These are phyloP conservation scores for Candida adriatica DNA, from an alignment of 805 yeast genomes.

Conservation along the genomic window DNA sequence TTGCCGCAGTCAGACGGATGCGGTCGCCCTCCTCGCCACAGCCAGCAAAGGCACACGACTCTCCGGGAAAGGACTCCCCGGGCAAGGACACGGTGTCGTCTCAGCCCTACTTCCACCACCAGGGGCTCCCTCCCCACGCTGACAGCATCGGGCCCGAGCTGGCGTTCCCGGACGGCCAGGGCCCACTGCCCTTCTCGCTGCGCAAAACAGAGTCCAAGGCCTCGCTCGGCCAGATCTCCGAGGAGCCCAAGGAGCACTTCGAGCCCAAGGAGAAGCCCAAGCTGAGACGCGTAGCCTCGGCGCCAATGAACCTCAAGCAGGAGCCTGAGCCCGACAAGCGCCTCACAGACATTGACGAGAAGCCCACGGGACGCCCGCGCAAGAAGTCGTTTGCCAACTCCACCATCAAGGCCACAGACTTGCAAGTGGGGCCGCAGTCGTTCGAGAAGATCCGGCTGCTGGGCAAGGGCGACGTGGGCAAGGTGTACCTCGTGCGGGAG, in stretches of 20 bases:
- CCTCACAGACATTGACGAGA: conserved; percentile 14
- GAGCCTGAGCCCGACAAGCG: conserved; percentile 19
- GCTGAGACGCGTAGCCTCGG: conserved; percentile 76
- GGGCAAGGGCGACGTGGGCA: conserved; percentile 98
- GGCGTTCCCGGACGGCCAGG: conserved; percentile 14
- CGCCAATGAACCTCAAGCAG: conserved; percentile 55
- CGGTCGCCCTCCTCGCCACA: conserved; percentile 29
- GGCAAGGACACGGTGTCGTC: conserved; percentile 18
- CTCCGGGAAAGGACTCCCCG: neutral
- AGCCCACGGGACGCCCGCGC: conserved; percentile 28
- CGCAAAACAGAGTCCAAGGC: conserved; percentile 17
- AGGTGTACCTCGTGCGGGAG: conserved; percentile 87
- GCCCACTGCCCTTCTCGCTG: conserved; percentile 27
- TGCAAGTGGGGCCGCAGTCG: conserved; percentile 78
- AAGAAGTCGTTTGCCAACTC: conserved; percentile 48
- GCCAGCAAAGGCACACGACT: conserved; percentile 11
- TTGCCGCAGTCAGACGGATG: conserved; percentile 23
- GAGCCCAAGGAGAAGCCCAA: conserved; percentile 21
- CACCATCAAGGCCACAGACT: conserved; percentile 66
- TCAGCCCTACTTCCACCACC: conserved; percentile 50
- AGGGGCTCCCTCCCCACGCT: conserved; percentile 52
- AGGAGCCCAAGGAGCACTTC: conserved; percentile 19
- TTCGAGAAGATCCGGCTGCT: conserved; percentile 85
- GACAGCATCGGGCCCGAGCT: conserved; percentile 8
- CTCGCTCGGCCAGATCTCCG: conserved; percentile 29